Evolutionary conservation across 176 grass and related monocot species (phyloP).

Genomic region (Themeda triandra): DNA sequence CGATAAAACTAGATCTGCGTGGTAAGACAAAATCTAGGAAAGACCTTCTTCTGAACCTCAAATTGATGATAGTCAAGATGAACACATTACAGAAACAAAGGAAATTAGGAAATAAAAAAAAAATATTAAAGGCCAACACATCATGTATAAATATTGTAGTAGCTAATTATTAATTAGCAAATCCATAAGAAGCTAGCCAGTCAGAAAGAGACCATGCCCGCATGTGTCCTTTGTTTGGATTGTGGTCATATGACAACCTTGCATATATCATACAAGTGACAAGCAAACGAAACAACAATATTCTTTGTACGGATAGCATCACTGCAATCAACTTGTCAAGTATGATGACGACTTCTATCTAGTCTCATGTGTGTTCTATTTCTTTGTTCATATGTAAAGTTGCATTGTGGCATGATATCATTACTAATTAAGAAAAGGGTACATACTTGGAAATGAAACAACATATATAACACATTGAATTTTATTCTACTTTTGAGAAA

Average conservation of each 20-base stretch:
- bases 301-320: conserved; percentile 11
- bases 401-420: neutral
- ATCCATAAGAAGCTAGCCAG: neutral
- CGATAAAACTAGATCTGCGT: too few relatives aligned
- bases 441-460: neutral
- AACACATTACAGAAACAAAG: neutral
- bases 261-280: neutral
- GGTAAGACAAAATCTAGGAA: too few relatives aligned
- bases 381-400: neutral
- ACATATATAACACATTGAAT: neutral
- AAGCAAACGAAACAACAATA: conserved; percentile 13
- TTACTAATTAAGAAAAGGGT: neutral
- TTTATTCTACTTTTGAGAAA: neutral
- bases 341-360: neutral
- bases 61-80: too few relatives aligned
- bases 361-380: neutral
- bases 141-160: neutral
- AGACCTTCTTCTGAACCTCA: too few relatives aligned
- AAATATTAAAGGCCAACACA: neutral
- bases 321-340: conserved; percentile 11
- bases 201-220: neutral
- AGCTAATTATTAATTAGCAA: neutral
- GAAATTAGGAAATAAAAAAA: neutral
- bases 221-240: conserved; percentile 8
- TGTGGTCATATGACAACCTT: conserved; percentile 15